Evolutionary conservation across 2,329 filamentous ascomycete species (phyloP), one percentile per base, ranked within the genome.

Genomic region (Claviceps sp.): DNA sequence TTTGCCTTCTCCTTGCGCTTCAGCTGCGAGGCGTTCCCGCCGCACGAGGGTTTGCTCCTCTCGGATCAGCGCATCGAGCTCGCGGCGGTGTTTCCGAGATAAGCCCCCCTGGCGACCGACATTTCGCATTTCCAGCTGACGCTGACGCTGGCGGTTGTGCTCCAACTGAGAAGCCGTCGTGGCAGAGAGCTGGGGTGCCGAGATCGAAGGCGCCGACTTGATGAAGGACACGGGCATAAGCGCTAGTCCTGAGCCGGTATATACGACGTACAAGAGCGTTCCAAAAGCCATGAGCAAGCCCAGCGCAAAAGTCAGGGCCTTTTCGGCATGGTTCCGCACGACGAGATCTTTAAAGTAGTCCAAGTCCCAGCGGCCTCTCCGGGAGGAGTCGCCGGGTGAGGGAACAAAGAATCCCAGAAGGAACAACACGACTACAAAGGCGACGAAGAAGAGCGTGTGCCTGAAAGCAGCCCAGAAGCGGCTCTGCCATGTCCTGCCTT

Each of bases 371-470:
- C 88, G 81, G 2, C 43, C 46, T 40, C 77, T 77, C 48, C 82
- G 80, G 40, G 74, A 74, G 54, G 76, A 76, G 55, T 82, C 75
- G 54, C 80, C 85, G 5, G 86, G 83, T 5, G 88, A 82, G 0
- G 93, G 93, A 0, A 94, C 83, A 66, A 98, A 96, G 73, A 97
- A 95, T 44, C 93, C 93, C 29, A 97, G 78, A 20, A 96, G 69
- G 73, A 98, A 95, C 14, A 98, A 72, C 45, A 91, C 80, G 47
- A 90, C 75, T 5, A 93, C 79, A 6, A 97, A 76, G 38, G 83
- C 69, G 46, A 97, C 69, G 66, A 97, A 97, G 54, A 82, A 84
- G 48, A 90, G 70, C 0, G 93, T 96, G 70, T 96, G 97, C 69
- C 94, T 95, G 64, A 87, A 73, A 4, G 93, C 88, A n/a, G 83